Percentiles rank a stretch among this genome's conserved stretches.
Conservation (phyloP, 1,284 basidiomycete species). For the Malassezia caprae region DNA sequence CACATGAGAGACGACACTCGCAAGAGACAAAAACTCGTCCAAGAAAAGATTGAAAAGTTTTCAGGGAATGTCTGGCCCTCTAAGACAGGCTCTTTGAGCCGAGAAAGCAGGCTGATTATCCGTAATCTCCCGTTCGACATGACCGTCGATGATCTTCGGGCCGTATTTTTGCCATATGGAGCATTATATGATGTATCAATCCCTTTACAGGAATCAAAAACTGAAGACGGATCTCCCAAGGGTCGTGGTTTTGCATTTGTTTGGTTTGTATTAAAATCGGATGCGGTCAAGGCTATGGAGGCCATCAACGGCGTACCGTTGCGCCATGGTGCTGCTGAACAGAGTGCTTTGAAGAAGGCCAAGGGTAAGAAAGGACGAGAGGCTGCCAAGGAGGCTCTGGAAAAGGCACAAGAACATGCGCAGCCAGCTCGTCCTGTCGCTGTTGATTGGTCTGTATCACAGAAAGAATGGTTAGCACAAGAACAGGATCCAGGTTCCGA, state of each 20-base stretch:
- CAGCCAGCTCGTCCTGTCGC: conserved; percentile 63
- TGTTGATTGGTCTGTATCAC: conserved; percentile 92
- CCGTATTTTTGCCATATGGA: conserved; percentile 77
- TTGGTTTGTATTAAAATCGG: conserved; percentile 77
- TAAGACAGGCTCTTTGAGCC: conserved; percentile 51
- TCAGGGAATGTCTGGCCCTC: conserved; percentile 23
- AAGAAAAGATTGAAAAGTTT: conserved; percentile 36
- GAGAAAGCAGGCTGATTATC: conserved; percentile 75
- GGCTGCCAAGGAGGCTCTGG: conserved; percentile 53
- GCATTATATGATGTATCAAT: conserved; percentile 78
- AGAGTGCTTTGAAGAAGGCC: conserved; percentile 57
- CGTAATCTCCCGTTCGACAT: conserved; percentile 70
- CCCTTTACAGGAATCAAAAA: conserved; percentile 50
- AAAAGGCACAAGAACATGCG: conserved; percentile 23
- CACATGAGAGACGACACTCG: conserved; percentile 49
- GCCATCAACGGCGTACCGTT: conserved; percentile 69
- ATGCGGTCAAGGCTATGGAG: conserved; percentile 74
- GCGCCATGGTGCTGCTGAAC: conserved; percentile 59
- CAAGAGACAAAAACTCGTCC: conserved; percentile 49
- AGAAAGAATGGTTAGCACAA: conserved; percentile 73
- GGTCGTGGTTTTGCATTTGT: conserved; percentile 84
- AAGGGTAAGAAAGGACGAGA: conserved; percentile 60
- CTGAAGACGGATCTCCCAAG: background rate
- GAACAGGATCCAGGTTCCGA: conserved; percentile 42
- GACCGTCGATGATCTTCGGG: conserved; percentile 68